phyloP scores from a whole-genome alignment of 352 stramenopile genomes.

The Detonula confervacea region DNA sequence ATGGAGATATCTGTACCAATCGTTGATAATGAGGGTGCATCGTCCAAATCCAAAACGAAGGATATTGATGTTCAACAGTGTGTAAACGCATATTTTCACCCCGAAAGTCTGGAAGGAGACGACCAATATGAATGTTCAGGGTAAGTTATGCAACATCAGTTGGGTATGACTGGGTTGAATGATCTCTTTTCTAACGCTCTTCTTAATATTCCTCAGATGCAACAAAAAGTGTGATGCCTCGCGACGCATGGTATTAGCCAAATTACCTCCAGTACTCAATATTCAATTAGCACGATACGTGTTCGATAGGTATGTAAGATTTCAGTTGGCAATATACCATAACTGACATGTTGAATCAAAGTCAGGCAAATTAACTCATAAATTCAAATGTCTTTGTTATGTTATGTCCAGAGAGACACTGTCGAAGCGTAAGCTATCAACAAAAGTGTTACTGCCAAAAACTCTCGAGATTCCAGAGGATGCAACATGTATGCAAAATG shows the following conservation, averaged over 20 bases:
- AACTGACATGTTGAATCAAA: too few species aligned
- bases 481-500: constrained; percentile 1
- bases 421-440: constrained; percentile 79
- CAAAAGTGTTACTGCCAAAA: constrained; percentile 72
- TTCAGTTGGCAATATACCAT: neutral
- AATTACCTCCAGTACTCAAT: constrained; percentile 80
- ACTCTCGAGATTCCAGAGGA: constrained; percentile 52
- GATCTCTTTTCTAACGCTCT: neutral
- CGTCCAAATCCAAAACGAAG: constrained; percentile 35
- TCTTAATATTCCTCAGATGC: constrained; percentile 37
- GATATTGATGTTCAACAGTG: constrained; percentile 77
- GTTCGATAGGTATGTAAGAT: constrained; percentile 62
- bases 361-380: too few species aligned
- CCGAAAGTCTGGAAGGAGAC: constrained; percentile 74
- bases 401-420: constrained; percentile 34
- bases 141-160: constrained; percentile 14
- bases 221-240: constrained; percentile 73
- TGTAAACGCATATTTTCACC: constrained; percentile 63
- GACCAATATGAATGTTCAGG: constrained; percentile 81
- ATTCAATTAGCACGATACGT: constrained; percentile 84
- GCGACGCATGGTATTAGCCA: constrained; percentile 51
- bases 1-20: constrained; percentile 81
- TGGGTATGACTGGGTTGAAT: neutral
- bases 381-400: neutral
- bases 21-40: constrained; percentile 32